These are phyloP conservation scores for Podosphaera aphanis DNA, from an alignment of 2,329 filamentous ascomycete species.

Conservation along the genomic window DNA sequence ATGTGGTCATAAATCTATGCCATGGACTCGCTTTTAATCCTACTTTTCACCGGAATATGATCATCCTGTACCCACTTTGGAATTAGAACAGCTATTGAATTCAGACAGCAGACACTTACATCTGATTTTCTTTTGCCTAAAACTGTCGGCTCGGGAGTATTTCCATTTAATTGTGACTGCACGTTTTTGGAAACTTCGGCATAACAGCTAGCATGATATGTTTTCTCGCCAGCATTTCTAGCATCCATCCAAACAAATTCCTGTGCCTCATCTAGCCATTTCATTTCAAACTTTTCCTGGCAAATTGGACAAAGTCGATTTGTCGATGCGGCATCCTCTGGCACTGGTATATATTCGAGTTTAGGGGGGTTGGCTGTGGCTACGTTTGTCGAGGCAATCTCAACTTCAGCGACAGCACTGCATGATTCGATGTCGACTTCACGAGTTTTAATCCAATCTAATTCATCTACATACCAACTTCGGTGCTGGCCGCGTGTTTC, in stretches of 20 bases:
- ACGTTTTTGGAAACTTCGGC: constrained; percentile 53
- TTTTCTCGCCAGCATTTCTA: constrained; percentile 48
- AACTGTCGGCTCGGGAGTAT: constrained; percentile 26
- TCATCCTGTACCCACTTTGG: constrained; percentile 9
- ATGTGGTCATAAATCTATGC: constrained; percentile 1
- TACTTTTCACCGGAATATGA: constrained; percentile 10
- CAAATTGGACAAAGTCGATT: constrained; percentile 79
- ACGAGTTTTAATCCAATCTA: constrained; percentile 78
- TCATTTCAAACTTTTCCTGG: constrained; percentile 80
- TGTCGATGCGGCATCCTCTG: constrained; percentile 49
- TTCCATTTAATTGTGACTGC: constrained; percentile 21
- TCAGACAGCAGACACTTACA: constrained; percentile 16
- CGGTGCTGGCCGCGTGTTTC: constrained; percentile 71
- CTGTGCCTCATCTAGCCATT: constrained; percentile 78
- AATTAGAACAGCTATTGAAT: not conserved
- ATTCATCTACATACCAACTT: constrained; percentile 82
- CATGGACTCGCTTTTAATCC: constrained; percentile 13
- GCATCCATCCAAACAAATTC: constrained; percentile 96
- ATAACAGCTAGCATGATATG: constrained; percentile 80
- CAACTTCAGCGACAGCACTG: constrained; percentile 12
- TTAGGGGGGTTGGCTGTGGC: constrained; percentile 23
- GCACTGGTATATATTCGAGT: constrained; percentile 56
- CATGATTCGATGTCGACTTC: constrained; percentile 46
- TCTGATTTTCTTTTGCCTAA: constrained; percentile 57
- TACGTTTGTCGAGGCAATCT: constrained; percentile 11